Evolutionary conservation across 768 basidiomycete genomes (phyloP), one percentile per base, ranked within the genome.

Genomic region (Chalciporus sphaerocephalus): DNA sequence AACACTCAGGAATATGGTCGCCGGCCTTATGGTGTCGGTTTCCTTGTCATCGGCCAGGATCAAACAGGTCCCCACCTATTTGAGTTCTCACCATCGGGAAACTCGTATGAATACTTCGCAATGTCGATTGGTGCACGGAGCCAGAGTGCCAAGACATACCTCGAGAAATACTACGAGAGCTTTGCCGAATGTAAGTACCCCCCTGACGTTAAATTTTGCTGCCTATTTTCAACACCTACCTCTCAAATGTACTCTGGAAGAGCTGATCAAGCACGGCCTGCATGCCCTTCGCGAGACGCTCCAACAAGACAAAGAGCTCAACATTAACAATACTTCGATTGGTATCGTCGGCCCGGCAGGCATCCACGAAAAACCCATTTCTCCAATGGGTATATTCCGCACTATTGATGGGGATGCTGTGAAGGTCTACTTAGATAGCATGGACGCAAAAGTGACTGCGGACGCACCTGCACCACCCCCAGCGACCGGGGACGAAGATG

Each of bases 1-100:
- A 99, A 98, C 69, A 99, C 96, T 2, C 95, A 98, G 70, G 91
- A 96, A 67, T 98, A 99, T 63, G 96, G 96, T 46, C 81, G 91
- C 52, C 79, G 96, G 44, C 96, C 96, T 2, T 99, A 99, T 57
- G 96, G 96, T 65, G 96, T 99, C 10, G 96, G 96, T 6, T 95
- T 98, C 75, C 86, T 99, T 38, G 95, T 99, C 52, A 87, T 96
- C 53, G 96, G 96, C 9, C 81, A 87, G 59, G 96, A 98, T 68
- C 87, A 94, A 60, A 82, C 86, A n/a, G 96, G 96, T 3, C 94
- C 96, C 4, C 96, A 98, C 67, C 80, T 99, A 30, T 97, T 91
- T 68, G 96, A 98, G 67, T 98, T 99, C 73, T 94, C 94, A 1
- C 96, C 96, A 0, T 89, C 94, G 0, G 96, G 96, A 16, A 94